Evolutionary conservation across 768 basidiomycete species (phyloP).

Genomic region (Mycena kentingensis): DNA sequence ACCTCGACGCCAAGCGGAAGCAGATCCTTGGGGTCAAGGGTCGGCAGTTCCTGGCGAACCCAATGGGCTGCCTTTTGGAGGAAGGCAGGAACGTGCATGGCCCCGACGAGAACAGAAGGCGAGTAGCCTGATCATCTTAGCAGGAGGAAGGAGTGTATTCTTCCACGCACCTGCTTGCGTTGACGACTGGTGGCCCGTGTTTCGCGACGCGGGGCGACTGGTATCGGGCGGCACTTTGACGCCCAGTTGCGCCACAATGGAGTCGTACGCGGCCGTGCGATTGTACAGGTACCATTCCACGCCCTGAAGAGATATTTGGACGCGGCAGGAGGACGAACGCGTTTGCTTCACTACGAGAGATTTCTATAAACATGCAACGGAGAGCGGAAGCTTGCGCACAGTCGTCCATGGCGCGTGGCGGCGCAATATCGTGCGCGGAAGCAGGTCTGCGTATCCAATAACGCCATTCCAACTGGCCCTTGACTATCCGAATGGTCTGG

Average conservation of each 20-base stretch:
- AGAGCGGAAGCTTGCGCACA: slow-evolving; percentile 40
- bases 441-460: slow-evolving; percentile 89
- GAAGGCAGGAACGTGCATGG: slow-evolving; percentile 36
- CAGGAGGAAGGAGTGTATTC: slow-evolving; percentile 4
- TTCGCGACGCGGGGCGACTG: slow-evolving; percentile 38
- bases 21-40: slow-evolving; percentile 78
- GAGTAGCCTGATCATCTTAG: slow-evolving; percentile 27
- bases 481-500: slow-evolving; percentile 81
- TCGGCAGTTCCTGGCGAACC: slow-evolving; percentile 65
- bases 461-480: slow-evolving; percentile 87
- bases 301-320: slow-evolving; percentile 79
- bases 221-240: slow-evolving; percentile 34
- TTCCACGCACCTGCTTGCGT: slow-evolving; percentile 40
- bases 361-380: background rate
- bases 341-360: slow-evolving; percentile 36
- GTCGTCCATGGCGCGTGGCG: slow-evolving; percentile 51
- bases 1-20: slow-evolving; percentile 82
- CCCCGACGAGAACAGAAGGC: slow-evolving; percentile 30
- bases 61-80: slow-evolving; percentile 49
- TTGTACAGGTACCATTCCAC: slow-evolving; percentile 95
- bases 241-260: slow-evolving; percentile 78
- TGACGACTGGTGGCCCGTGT: slow-evolving; percentile 41
- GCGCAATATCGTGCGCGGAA: slow-evolving; percentile 67
- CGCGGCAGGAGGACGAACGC: slow-evolving; percentile 66
- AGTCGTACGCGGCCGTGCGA: slow-evolving; percentile 84